These are phyloP conservation scores for Trichothecium sympodiale DNA, from an alignment of 2,329 filamentous ascomycete species.

Conservation along the genomic window DNA sequence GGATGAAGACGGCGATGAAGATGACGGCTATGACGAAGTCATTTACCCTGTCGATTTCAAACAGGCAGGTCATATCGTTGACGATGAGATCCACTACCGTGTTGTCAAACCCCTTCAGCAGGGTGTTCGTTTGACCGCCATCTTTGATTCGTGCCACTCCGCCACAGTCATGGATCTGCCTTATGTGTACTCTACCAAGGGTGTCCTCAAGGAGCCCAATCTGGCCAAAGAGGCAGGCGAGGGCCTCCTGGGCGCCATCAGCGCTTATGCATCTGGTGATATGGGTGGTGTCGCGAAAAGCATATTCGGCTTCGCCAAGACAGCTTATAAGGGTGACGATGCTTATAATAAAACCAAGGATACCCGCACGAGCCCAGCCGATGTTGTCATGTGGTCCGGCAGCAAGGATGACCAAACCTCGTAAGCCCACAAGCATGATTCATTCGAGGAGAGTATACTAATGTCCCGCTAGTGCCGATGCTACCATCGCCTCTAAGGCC, in stretches of 20 bases:
- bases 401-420: constrained; percentile 94
- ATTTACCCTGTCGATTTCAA: constrained; percentile 70
- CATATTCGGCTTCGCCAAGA: constrained; percentile 79
- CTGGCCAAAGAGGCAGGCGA: constrained; percentile 68
- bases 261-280: constrained; percentile 74
- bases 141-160: constrained; percentile 75
- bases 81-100: constrained; percentile 68
- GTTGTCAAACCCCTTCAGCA: constrained; percentile 68
- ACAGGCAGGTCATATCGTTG: constrained; percentile 59
- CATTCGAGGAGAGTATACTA: constrained; percentile 11
- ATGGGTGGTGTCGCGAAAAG: constrained; percentile 69
- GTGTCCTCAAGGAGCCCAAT: constrained; percentile 71
- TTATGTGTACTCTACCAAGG: constrained; percentile 72
- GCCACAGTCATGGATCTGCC: constrained; percentile 68
- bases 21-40: constrained; percentile 67
- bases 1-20: constrained; percentile 64
- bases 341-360: constrained; percentile 69
- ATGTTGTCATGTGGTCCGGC: constrained; percentile 96
- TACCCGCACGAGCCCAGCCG: constrained; percentile 87
- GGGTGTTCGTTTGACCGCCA: constrained; percentile 75
- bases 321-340: constrained; percentile 68
- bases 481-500: constrained; percentile 75
- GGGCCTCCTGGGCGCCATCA: constrained; percentile 61
- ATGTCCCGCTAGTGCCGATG: constrained; percentile 58
- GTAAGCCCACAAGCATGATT: constrained; percentile 36